Evolutionary conservation across 192 early-diverging fungal species (phyloP).

Genomic region (Geranomyces variabilis): DNA sequence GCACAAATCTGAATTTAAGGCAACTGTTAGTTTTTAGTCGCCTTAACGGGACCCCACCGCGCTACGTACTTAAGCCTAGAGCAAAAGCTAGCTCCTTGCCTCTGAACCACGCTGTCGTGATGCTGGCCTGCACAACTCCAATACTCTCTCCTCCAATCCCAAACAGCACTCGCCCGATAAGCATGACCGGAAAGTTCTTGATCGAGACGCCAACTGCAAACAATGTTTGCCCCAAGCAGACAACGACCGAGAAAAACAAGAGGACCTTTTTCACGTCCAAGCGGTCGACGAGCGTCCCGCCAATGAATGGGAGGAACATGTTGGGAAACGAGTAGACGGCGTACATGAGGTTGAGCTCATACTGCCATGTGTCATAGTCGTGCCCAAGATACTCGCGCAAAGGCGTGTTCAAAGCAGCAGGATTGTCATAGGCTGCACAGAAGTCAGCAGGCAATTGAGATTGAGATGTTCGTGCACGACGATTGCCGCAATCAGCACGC

Average conservation of each 20-base stretch:
- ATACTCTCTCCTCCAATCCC: constrained; percentile 58
- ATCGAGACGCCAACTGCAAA: constrained; percentile 62
- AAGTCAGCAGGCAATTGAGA: not conserved
- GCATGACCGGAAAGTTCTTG: constrained; percentile 37
- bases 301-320: constrained; percentile 68
- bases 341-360: constrained; percentile 64
- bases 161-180: constrained; percentile 51
- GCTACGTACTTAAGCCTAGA: constrained; percentile 49
- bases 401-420: constrained; percentile 58
- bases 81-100: constrained; percentile 58
- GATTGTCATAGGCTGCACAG: constrained; percentile 53
- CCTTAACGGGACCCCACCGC: not conserved
- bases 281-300: constrained; percentile 61
- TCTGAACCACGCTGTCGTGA: constrained; percentile 54
- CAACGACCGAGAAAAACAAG: constrained; percentile 52
- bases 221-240: constrained; percentile 63
- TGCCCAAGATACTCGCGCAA: constrained; percentile 51
- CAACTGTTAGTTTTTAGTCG: not conserved
- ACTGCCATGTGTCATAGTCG: constrained; percentile 52
- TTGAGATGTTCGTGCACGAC: not conserved
- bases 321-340: constrained; percentile 69
- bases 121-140: constrained; percentile 52
- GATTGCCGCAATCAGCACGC: not conserved
- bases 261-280: constrained; percentile 59
- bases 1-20: constrained; percentile 45